Base-by-base conservation (phyloP, 306 rosid genomes). In the Delonix regia region DNA sequence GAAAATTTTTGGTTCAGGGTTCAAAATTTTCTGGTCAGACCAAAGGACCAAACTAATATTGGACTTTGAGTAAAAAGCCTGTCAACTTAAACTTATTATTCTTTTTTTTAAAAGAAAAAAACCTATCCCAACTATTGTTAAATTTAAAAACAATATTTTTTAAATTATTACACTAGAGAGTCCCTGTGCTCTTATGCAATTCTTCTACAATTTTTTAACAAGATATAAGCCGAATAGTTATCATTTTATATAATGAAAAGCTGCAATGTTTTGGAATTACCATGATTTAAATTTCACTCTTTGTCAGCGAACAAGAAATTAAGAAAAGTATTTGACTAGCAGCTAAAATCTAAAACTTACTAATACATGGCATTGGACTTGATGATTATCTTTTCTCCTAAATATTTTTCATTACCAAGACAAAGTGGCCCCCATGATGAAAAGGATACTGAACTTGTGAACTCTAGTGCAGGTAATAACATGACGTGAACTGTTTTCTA, bases 11-110 rank as follows among this genome's bases (percentile, higher is more conserved):
- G 24, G 49, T 34, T 66, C 57, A 36, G 48, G 24, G 71, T 53
- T 34, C 16, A 77, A 64, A 41, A 69, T 52, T 52, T 19, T 2
- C 82, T 53, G 6, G 61, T 56, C 61, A 82, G 57, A 82, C 47
- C 63, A 76, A 63, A 51, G 51, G 34, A 52, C 55, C 30, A 47
- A 53, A 67, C n/a, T 69, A 10, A 49, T 30, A 30, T 41, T 39
- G 66, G 65, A 69, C 44, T 12, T 8, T 18, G 21, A 67, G 38
- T 9, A n/a, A 64, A 36, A 36, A n/a, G 38, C 18, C 49, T 22
- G 11, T 38, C 49, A 33, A 33, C 11, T 19, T 53, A 19, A 53
- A 53, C 27, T 2, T 53, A 6, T n/a, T 48, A 1, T 10, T 16
- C 18, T 49, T 41, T 41, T 7, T n/a, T n/a, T n/a, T n/a, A n/a